Evolutionary conservation across 305 asterid genomes (phyloP).

Genomic region (Solanum hybrid): DNA sequence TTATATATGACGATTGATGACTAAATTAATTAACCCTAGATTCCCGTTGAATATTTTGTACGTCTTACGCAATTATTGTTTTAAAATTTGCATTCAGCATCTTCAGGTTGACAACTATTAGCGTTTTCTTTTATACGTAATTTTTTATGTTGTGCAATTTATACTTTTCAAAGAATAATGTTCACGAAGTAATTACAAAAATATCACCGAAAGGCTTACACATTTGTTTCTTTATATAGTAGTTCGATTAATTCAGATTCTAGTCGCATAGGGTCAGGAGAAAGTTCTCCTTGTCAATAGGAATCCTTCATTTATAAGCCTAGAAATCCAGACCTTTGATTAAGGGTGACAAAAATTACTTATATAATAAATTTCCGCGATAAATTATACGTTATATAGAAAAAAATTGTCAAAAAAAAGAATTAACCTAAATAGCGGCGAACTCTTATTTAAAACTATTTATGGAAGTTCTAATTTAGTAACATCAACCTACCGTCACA

Average conservation of each 20-base stretch:
- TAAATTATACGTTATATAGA: background rate
- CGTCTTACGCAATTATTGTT: background rate
- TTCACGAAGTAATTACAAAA: background rate
- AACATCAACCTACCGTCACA: background rate
- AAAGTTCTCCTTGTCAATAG: background rate
- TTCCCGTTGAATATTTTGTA: background rate
- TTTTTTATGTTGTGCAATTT: background rate
- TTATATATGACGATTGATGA: background rate
- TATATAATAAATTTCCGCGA: background rate
- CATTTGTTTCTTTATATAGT: background rate
- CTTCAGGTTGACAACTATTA: background rate
- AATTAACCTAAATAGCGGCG: background rate
- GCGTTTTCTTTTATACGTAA: background rate
- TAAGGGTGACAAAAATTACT: background rate
- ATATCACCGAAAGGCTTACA: background rate
- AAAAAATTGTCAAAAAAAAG: background rate
- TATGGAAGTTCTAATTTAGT: background rate
- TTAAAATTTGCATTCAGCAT: background rate
- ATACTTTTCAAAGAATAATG: background rate
- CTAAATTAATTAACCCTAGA: background rate
- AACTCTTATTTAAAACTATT: background rate
- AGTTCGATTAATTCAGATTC: background rate
- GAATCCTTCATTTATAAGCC: rapidly evolving
- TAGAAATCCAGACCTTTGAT: background rate
- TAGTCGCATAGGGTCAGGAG: background rate